Conservation (phyloP, 306 rosid species). For the Inga laurina region DNA sequence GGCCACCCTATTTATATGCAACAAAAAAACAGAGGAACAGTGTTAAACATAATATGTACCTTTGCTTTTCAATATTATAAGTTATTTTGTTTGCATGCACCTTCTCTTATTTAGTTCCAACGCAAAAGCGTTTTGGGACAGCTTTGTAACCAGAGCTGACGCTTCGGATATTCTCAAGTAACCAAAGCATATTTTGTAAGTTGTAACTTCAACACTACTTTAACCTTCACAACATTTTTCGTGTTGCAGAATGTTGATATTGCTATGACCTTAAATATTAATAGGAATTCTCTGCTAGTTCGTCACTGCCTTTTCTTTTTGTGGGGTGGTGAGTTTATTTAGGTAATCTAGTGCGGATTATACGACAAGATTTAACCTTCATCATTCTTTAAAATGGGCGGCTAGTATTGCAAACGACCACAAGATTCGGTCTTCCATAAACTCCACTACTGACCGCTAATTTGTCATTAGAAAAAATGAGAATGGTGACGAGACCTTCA, state of each 20-base stretch:
- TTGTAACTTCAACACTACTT: neutral
- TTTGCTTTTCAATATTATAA: conserved; percentile 19
- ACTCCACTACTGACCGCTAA: neutral
- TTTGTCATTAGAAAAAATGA: neutral
- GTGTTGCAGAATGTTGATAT: neutral
- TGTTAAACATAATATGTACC: conserved; percentile 3
- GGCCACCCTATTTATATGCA: conserved; percentile 34
- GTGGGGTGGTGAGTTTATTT: neutral
- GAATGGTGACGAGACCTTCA: neutral
- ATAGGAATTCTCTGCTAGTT: neutral
- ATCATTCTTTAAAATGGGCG: neutral
- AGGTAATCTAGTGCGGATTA: neutral
- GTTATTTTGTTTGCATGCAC: neutral
- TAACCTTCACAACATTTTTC: neutral
- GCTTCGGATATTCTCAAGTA: neutral
- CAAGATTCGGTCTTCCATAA: neutral
- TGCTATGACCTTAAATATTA: neutral
- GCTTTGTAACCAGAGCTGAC: conserved; percentile 43
- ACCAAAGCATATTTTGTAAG: neutral
- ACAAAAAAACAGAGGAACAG: conserved; percentile 12
- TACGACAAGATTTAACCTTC: neutral
- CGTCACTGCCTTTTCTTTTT: neutral
- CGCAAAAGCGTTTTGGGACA: conserved; percentile 38
- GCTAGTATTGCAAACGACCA: neutral
- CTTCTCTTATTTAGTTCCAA: conserved; percentile 19